Conservation (phyloP, 2,329 filamentous ascomycete species). For the Colletotrichum lentis region DNA sequence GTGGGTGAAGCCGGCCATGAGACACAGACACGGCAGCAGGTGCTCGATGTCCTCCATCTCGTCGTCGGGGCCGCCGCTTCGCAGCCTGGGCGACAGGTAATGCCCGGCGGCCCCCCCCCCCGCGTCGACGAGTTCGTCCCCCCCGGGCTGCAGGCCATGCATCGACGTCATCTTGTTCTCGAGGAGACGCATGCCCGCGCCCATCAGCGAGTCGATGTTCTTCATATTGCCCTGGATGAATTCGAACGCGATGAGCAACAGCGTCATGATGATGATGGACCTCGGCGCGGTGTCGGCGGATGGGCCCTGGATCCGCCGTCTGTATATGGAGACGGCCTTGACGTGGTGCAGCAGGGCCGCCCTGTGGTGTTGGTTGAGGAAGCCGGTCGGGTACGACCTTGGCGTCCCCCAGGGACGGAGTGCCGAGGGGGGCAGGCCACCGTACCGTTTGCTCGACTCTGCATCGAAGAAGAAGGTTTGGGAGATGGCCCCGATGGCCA, state of each 20-base stretch:
- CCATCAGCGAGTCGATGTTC: slow-evolving; percentile 30
- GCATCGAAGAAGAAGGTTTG: slow-evolving; percentile 35
- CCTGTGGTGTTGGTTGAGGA: slow-evolving; percentile 26
- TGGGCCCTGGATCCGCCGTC: slow-evolving; percentile 27
- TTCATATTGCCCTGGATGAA: slow-evolving; percentile 39
- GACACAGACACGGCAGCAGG: slow-evolving; percentile 26
- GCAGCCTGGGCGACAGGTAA: neutral
- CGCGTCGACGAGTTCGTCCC: too few species aligned
- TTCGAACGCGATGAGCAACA: slow-evolving; percentile 39
- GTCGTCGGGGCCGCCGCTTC: neutral
- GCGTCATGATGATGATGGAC: slow-evolving; percentile 37
- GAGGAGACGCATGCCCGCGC: slow-evolving; percentile 26
- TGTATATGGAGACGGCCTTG: slow-evolving; percentile 35
- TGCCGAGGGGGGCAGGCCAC: neutral
- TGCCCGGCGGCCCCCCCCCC: neutral
- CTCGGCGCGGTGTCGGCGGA: slow-evolving; percentile 20
- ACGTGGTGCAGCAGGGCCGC: slow-evolving; percentile 36
- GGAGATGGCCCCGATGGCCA: slow-evolving; percentile 40
- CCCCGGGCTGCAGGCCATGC: neutral
- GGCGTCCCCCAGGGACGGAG: slow-evolving; percentile 9
- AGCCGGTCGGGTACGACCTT: neutral
- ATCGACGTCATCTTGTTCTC: slow-evolving; percentile 22
- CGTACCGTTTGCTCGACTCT: neutral
- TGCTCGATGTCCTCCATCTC: slow-evolving; percentile 37
- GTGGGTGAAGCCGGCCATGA: slow-evolving; percentile 36